Conservation (phyloP, 371 early-diverging fungal species). For the Cladochytrium tenue region DNA sequence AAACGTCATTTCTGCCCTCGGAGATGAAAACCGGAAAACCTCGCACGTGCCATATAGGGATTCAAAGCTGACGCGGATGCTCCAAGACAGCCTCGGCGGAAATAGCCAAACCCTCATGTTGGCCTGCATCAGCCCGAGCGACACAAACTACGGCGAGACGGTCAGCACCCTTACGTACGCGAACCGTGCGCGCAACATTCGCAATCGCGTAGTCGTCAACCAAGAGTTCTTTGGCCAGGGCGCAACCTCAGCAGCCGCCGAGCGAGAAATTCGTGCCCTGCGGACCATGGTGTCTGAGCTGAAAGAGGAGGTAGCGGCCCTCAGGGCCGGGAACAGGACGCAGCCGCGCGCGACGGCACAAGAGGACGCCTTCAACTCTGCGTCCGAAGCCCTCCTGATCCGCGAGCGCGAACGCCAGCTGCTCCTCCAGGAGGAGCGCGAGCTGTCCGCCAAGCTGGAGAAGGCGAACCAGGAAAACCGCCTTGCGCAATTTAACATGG, state of each 20-base stretch:
- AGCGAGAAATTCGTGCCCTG: constrained; percentile 40
- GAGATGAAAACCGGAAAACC: constrained; percentile 72
- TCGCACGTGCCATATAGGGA: constrained; percentile 91
- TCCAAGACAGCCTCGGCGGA: constrained; percentile 96
- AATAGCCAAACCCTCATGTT: constrained; percentile 89
- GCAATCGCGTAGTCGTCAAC: constrained; percentile 76
- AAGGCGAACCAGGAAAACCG: constrained; percentile 13
- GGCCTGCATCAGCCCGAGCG: constrained; percentile 86
- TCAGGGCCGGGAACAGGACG: constrained; percentile 16
- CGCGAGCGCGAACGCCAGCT: constrained; percentile 31
- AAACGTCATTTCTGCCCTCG: constrained; percentile 98
- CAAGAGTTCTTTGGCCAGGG: constrained; percentile 60
- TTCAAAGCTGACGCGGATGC: constrained; percentile 94
- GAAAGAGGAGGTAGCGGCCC: constrained; percentile 30
- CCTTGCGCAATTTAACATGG: constrained; percentile 32
- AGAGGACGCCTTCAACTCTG: neutral
- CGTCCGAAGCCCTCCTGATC: constrained; percentile 14
- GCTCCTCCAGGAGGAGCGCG: constrained; percentile 34
- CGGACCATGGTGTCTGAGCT: constrained; percentile 43
- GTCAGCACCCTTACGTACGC: constrained; percentile 92
- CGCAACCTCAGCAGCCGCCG: constrained; percentile 24
- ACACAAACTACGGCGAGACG: constrained; percentile 84
- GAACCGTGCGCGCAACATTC: constrained; percentile 82
- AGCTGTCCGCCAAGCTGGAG: constrained; percentile 30
- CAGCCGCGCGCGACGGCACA: neutral